Evolutionary conservation across 495 filamentous ascomycete genomes (phyloP).

Genomic region (Hypoxylon lienhwacheense): DNA sequence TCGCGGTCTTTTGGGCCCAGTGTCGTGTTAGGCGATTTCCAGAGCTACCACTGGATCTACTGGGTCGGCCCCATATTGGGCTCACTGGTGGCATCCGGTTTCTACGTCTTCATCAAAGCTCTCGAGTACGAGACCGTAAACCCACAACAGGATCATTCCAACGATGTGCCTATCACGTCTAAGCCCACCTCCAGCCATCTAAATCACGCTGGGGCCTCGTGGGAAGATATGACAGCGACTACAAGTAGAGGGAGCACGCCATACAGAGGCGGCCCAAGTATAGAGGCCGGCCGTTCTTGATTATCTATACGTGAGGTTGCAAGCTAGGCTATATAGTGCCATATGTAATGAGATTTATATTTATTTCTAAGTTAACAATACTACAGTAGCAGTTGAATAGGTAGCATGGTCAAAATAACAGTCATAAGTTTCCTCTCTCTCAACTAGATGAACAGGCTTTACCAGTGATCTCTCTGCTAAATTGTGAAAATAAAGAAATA

Average conservation of each 20-base stretch:
- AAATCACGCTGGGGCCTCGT: background rate
- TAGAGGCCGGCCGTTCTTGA: constrained; percentile 9
- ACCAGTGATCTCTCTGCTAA: too few species aligned
- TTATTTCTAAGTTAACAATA: too few species aligned
- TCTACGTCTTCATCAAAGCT: constrained; percentile 67
- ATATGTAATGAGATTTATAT: too few species aligned
- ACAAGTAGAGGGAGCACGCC: background rate
- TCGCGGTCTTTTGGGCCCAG: constrained; percentile 60
- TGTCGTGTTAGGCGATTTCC: constrained; percentile 62
- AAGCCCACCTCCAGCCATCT: background rate
- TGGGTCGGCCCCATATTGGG: constrained; percentile 61
- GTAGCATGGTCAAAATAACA: too few species aligned
- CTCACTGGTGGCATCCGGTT: constrained; percentile 63
- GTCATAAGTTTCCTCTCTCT: too few species aligned
- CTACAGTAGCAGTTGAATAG: too few species aligned
- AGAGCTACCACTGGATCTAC: constrained; percentile 72
- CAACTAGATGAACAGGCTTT: too few species aligned
- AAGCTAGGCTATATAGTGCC: too few species aligned
- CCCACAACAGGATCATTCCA: constrained; percentile 40
- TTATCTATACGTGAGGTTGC: too few species aligned
- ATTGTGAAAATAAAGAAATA: too few species aligned
- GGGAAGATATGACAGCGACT: constrained; percentile 1
- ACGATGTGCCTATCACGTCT: background rate
- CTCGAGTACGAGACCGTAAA: constrained; percentile 79
- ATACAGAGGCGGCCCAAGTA: background rate